Evolutionary conservation across 2,329 filamentous ascomycete species (phyloP), one percentile per base, ranked within the genome.

Genomic region (Cladosporium phlei): DNA sequence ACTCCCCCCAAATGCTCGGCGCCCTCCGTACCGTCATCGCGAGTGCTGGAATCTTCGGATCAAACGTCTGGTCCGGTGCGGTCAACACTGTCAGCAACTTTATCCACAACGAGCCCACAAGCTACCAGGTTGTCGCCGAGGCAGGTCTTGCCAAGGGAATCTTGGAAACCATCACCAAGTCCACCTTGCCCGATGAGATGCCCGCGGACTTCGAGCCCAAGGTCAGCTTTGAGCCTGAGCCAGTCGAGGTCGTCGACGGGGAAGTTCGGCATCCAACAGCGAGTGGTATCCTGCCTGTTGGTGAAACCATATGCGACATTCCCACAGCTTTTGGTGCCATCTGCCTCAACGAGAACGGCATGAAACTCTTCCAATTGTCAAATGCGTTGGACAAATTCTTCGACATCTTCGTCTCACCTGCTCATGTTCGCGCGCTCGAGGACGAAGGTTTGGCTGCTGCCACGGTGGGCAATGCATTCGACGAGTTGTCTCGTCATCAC

Each of bases 71-170:
- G 93, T 95, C 89, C 38, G 90, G 90, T 63, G 86, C 89, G 5
- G 88, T 95, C 52, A 90, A 85, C 46, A 91, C 96, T 47, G 73
- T 98, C 40, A 93, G 88, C 61, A 91, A 88, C 58, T 98, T 98
- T 66, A 95, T 99, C 59, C 94, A 99, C 68, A 96, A 97, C 62
- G 93, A 98, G 60, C 93, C 93, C 0, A 98, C 93, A 1, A 98
- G 93, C 66, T 98, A 95, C 64, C 85, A 88, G 21, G 88, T 95
- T 19, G 93, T 99, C 54, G 88, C 88, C 11, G 93, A 99, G 68
- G 91, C 93, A 40, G 89, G 89, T 17, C 77, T 98, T 57, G 90
- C 93, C 59, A 85, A 85, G 62, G 87, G 83, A 42, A 85, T 96
- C 49, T 75, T 99, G 11, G 84, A 91, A 65, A 82, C 90, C 3